Evolutionary conservation across 768 basidiomycete genomes (phyloP).

Genomic region (Cystofilobasidium macerans): DNA sequence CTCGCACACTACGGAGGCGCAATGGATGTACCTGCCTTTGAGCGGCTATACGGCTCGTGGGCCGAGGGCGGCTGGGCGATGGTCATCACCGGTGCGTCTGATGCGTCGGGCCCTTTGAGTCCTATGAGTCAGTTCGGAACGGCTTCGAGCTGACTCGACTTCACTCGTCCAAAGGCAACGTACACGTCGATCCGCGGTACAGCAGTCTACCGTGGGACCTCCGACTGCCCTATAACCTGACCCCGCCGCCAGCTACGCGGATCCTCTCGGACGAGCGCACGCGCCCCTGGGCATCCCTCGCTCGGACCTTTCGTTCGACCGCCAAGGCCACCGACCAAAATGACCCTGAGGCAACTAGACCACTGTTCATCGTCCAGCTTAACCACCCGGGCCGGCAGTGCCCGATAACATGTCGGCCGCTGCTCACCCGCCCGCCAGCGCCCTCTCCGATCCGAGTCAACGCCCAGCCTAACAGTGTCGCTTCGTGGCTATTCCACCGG

Average conservation of each 20-base stretch:
- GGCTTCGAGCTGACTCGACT: slow-evolving; percentile 46
- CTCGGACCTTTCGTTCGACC: slow-evolving; percentile 10
- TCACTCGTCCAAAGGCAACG: slow-evolving; percentile 44
- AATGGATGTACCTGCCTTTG: slow-evolving; percentile 56
- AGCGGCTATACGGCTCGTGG: slow-evolving; percentile 63
- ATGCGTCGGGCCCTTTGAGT: not conserved
- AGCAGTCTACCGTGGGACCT: slow-evolving; percentile 31
- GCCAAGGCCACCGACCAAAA: not conserved
- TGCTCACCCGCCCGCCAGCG: slow-evolving; percentile 53
- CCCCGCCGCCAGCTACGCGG: slow-evolving; percentile 20
- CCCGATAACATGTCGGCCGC: slow-evolving; percentile 56
- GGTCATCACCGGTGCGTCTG: slow-evolving; percentile 43
- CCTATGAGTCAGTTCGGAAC: slow-evolving; percentile 13
- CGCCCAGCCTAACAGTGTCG: slow-evolving; percentile 29
- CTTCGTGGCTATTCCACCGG: slow-evolving; percentile 42
- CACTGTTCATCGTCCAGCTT: slow-evolving; percentile 67
- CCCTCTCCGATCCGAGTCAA: slow-evolving; percentile 43
- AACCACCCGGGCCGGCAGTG: slow-evolving; percentile 73
- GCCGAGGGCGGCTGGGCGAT: slow-evolving; percentile 70
- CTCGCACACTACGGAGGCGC: slow-evolving; percentile 57
- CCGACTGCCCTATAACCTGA: slow-evolving; percentile 19
- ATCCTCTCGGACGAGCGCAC: slow-evolving; percentile 20
- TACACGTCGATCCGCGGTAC: slow-evolving; percentile 33
- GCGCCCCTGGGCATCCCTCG: not conserved
- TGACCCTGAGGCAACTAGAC: not conserved